Conservation (phyloP, 371 early-diverging fungal species). For the Mycotypha africana region DNA sequence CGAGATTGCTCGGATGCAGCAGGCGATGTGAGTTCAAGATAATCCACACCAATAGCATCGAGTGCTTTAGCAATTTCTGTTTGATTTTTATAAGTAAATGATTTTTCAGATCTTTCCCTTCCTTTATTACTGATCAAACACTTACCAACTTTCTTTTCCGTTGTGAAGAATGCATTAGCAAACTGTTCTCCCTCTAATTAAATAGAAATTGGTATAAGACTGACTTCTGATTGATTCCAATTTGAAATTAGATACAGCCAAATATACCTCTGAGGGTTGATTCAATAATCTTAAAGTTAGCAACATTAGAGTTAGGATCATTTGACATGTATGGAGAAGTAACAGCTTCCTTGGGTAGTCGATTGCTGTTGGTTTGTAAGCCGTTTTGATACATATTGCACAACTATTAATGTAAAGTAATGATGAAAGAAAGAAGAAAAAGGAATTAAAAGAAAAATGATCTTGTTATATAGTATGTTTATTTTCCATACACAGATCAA, state of each 20-base stretch:
- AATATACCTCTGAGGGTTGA: slow-evolving; percentile 82
- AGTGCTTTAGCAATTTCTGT: slow-evolving; percentile 91
- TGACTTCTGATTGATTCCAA: no score
- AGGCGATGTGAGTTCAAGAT: slow-evolving; percentile 93
- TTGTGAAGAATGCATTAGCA: slow-evolving; percentile 95
- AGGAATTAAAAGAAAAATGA: no score
- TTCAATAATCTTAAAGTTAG: slow-evolving; percentile 94
- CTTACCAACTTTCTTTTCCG: slow-evolving; percentile 83
- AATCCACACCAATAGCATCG: slow-evolving; percentile 95
- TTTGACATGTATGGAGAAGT: slow-evolving; percentile 56
- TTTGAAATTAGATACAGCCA: background rate
- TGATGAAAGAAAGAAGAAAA: no score
- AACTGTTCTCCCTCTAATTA: slow-evolving; percentile 93
- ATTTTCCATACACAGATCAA: no score
- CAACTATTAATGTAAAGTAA: no score
- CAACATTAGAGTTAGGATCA: slow-evolving; percentile 80
- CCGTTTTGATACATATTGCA: no score
- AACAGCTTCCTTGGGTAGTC: slow-evolving; percentile 25
- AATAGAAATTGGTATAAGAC: background rate
- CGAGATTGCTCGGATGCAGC: slow-evolving; percentile 94
- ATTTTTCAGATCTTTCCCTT: background rate
- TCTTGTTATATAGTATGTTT: no score
- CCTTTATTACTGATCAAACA: no score
- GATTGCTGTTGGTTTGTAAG: slow-evolving; percentile 9
- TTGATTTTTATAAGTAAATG: background rate